A percentile compares a stretch with the other conserved stretches of the same genome.
Conservation (phyloP, 2,329 filamentous ascomycete genomes). For the Ceratocystis huliohia region DNA sequence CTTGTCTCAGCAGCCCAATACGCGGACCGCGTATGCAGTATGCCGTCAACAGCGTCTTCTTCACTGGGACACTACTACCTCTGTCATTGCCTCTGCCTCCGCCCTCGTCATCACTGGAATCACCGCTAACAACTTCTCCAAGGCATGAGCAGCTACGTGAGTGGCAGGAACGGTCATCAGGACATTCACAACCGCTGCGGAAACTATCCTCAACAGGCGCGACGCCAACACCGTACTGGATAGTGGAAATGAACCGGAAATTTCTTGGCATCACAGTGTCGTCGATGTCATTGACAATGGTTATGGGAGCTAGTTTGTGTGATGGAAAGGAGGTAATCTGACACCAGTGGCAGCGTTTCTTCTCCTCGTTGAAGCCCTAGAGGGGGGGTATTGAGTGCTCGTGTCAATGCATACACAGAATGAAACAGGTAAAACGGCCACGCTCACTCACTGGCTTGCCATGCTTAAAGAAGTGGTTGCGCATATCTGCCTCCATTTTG, state of each 20-base stretch:
- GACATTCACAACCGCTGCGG: constrained; percentile 57
- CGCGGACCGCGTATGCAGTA: constrained; percentile 47
- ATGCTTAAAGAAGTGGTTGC: constrained; percentile 40
- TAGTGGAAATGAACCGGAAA: constrained; percentile 57
- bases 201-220: constrained; percentile 47
- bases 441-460: constrained; percentile 28
- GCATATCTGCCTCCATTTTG: constrained; percentile 36
- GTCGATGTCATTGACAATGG: constrained; percentile 52
- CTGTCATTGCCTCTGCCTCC: constrained; percentile 22
- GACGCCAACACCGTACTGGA: constrained; percentile 48
- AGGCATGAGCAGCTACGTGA: constrained; percentile 57
- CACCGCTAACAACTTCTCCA: constrained; percentile 44
- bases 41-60: constrained; percentile 37
- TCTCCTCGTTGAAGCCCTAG: constrained; percentile 31
- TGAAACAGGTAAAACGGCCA: neutral
- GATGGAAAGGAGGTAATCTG: constrained; percentile 44
- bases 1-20: constrained; percentile 40
- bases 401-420: neutral
- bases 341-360: constrained; percentile 45
- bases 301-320: constrained; percentile 40
- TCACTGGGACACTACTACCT: constrained; percentile 4
- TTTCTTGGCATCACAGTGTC: constrained; percentile 42
- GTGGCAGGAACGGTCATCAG: constrained; percentile 49
- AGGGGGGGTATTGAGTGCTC: neutral
- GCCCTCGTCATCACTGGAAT: constrained; percentile 28